Evolutionary conservation across 805 yeast genomes (phyloP), one percentile per base, ranked within the genome.

Genomic region (Crinitomyces ghanaensis): DNA sequence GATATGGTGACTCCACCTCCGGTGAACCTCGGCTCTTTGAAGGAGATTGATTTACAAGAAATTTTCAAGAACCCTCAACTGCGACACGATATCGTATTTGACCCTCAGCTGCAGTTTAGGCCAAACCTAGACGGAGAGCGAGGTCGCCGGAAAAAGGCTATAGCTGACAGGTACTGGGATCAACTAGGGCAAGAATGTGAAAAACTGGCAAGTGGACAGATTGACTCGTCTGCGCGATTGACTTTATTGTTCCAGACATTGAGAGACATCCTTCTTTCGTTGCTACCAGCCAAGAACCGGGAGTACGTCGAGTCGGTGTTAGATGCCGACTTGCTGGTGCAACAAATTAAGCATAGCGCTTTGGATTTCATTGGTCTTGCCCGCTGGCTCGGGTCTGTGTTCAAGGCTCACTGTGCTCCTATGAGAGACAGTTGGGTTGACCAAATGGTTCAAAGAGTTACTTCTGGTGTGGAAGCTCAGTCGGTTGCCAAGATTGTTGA

Each of bases 331-430:
- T 59, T 84, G 29, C 62, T 80, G 24, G 63, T 78, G 30, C 94
- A 84, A 58, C 93, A 84, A 53, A 53, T 85, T 33, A 57, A 69
- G 26, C 74, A 72, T 42, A 34, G 41, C 27, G 70, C 80, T n/a
- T 70, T 81, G 46, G 81, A 78, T 53, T 81, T 80, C 59, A 70
- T 73, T 13, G 66, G 70, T 23, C 66, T 84, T 46, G 69, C 86
- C 2, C 65, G 65, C 36, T 81, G 93, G 88, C 65, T 86, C 26
- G 73, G 83, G 2, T 63, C 68, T 20, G 71, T 84, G 20, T 77
- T 88, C 58, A 83, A 85, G 57, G 73, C 77, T 33, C 95, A 83
- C 53, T 85, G 95, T 59, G 95, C 95, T 5, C 96, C 96, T 41
- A 84, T 84, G 93, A 70, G 96, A 52, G 95, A 83, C 56, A 60